These are phyloP conservation scores for Melampsora medusae DNA, from an alignment of 1,284 basidiomycete species.

Conservation along the genomic window DNA sequence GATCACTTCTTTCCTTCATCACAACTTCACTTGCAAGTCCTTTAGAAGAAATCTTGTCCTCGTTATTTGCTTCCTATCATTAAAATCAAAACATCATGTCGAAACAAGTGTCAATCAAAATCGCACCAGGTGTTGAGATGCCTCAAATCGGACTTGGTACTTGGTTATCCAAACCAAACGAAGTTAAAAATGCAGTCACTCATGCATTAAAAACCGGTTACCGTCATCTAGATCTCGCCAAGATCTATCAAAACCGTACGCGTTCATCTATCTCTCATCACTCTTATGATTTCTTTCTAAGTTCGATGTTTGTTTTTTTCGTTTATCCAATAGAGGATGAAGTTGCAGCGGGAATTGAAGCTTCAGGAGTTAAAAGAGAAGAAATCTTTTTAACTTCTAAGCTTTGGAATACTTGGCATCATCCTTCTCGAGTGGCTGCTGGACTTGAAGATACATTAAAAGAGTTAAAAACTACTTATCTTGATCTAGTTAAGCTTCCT, in stretches of 20 bases:
- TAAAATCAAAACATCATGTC: slow-evolving; percentile 2
- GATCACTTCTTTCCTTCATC: too few relatives aligned
- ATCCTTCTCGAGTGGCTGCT: slow-evolving; percentile 52
- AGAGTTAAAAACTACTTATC: slow-evolving; percentile 55
- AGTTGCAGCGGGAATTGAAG: slow-evolving; percentile 58
- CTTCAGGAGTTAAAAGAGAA: slow-evolving; percentile 57
- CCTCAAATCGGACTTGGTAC: slow-evolving; percentile 42
- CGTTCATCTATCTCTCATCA: not conserved
- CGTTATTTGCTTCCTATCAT: not conserved
- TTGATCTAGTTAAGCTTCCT: slow-evolving; percentile 55
- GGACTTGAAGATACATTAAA: slow-evolving; percentile 56
- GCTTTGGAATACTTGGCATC: slow-evolving; percentile 55
- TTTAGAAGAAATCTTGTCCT: not conserved
- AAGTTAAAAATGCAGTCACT: slow-evolving; percentile 40
- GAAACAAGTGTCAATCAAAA: not conserved
- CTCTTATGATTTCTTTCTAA: not conserved
- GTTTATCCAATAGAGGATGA: slow-evolving; percentile 52
- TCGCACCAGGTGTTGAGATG: slow-evolving; percentile 25
- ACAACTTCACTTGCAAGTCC: too few relatives aligned
- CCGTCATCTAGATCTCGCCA: slow-evolving; percentile 43
- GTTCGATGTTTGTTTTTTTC: not conserved
- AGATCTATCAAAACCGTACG: slow-evolving; percentile 43
- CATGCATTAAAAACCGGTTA: slow-evolving; percentile 42
- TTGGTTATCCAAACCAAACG: slow-evolving; percentile 43
- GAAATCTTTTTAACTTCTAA: slow-evolving; percentile 59